Conservation (phyloP, 2,329 filamentous ascomycete genomes). For the Cladorrhinum sp. region DNA sequence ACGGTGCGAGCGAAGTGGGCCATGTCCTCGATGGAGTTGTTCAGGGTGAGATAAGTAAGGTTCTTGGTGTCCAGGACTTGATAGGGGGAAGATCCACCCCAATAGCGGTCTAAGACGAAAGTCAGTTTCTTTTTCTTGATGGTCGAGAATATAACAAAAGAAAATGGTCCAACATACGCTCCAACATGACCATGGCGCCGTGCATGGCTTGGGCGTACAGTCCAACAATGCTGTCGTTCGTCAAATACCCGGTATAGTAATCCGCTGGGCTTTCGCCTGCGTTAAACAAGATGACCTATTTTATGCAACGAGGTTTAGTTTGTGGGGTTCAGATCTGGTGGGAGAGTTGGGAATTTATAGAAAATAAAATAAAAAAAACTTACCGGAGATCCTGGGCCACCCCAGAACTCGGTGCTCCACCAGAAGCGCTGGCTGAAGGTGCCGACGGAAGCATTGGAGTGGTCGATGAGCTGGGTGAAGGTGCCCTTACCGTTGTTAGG, state of each 20-base stretch:
- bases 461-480: conserved; percentile 54
- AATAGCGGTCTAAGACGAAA: conserved; percentile 50
- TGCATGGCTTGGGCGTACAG: conserved; percentile 49
- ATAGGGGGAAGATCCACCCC: conserved; percentile 54
- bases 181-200: conserved; percentile 52
- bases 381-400: conserved; percentile 53
- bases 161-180: conserved; percentile 39
- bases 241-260: conserved; percentile 48
- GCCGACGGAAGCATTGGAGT: conserved; percentile 51
- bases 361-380: too few species aligned
- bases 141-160: neutral
- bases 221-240: conserved; percentile 48
- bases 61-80: conserved; percentile 48
- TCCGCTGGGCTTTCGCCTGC: conserved; percentile 50
- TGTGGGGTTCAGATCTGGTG: neutral
- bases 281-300: conserved; percentile 49
- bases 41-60: conserved; percentile 51
- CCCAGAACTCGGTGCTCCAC: conserved; percentile 50
- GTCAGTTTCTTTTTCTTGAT: neutral
- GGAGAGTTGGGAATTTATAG: conserved; percentile 16
- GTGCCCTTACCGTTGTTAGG: conserved; percentile 7
- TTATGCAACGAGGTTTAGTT: neutral
- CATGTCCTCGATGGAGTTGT: conserved; percentile 52
- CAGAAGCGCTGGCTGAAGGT: conserved; percentile 54
- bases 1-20: conserved; percentile 52